Conservation (phyloP, 2,329 filamentous ascomycete genomes). For the Drechslerella coelobrocha region DNA sequence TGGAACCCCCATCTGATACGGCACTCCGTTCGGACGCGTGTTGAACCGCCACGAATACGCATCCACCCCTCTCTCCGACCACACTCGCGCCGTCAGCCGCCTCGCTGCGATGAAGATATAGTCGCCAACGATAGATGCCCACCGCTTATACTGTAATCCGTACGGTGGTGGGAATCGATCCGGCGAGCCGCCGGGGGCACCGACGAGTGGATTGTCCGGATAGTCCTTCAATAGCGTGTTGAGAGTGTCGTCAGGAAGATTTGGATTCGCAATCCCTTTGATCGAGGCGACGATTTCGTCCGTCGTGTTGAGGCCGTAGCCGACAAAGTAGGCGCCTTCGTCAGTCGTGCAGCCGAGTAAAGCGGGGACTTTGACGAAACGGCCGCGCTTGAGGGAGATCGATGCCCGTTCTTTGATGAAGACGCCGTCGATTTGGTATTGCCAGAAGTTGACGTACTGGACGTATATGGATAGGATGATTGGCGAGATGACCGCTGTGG, state of each 20-base stretch:
- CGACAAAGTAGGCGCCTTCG: conserved; percentile 62
- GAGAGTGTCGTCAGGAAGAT: conserved; percentile 14
- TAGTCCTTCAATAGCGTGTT: conserved; percentile 18
- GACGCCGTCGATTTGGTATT: conserved; percentile 64
- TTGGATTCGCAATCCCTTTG: background rate
- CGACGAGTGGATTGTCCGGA: conserved; percentile 31
- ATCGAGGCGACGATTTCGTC: conserved; percentile 14
- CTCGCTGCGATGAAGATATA: conserved; percentile 65
- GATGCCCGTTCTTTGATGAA: conserved; percentile 65
- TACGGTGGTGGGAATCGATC: conserved; percentile 39
- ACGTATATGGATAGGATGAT: conserved; percentile 23
- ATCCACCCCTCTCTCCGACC: conserved; percentile 61
- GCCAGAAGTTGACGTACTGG: conserved; percentile 63
- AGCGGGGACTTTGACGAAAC: conserved; percentile 71
- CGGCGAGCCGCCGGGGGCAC: conserved; percentile 19
- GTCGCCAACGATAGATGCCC: conserved; percentile 66
- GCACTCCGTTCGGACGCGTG: conserved; percentile 62
- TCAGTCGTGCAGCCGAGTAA: conserved; percentile 71
- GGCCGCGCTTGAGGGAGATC: conserved; percentile 65
- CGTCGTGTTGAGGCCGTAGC: conserved; percentile 16
- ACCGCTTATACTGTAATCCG: conserved; percentile 64
- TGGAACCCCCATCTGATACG: conserved; percentile 60
- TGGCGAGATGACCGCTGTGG: conserved; percentile 54
- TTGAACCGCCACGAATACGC: conserved; percentile 72
- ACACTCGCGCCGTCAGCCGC: conserved; percentile 64